Percentiles rank a stretch among this genome's conserved stretches.
Conservation (phyloP, 2,329 filamentous ascomycete species). For the Colletotrichum sp. region DNA sequence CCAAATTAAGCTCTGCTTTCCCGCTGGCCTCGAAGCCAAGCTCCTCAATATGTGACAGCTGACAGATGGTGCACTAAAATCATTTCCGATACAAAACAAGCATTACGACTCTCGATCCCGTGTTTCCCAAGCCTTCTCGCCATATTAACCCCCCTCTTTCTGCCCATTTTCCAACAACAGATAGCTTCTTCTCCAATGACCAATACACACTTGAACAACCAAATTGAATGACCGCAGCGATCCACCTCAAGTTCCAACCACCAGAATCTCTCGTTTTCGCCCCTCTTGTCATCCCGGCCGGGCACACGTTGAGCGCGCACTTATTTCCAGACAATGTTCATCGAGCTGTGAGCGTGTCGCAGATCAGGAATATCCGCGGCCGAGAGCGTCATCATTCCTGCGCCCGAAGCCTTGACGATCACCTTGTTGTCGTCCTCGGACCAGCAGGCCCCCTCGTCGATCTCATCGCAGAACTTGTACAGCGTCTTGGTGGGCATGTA, state of each 20-base stretch:
- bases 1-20: rapidly evolving
- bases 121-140: neutral
- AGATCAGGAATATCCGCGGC: neutral
- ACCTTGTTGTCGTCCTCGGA: slow-evolving; percentile 15
- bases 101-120: neutral
- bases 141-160: neutral
- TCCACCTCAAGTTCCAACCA: neutral
- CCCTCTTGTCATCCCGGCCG: neutral
- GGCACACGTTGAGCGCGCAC: neutral
- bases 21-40: neutral
- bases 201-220: neutral
- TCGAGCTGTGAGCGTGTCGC: neutral
- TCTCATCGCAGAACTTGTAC: slow-evolving; percentile 15
- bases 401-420: neutral
- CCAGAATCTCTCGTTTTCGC: neutral
- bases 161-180: neutral
- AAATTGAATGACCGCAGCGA: neutral
- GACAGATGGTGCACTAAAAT: neutral
- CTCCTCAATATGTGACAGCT: neutral
- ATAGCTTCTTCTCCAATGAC: no score
- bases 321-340: neutral
- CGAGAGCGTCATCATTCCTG: neutral
- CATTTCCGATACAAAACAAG: neutral
- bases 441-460: slow-evolving; percentile 19
- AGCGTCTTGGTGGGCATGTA: slow-evolving; percentile 23